These are phyloP conservation scores for Xanthoconium separans DNA, from an alignment of 1,284 basidiomycete species.

Conservation along the genomic window DNA sequence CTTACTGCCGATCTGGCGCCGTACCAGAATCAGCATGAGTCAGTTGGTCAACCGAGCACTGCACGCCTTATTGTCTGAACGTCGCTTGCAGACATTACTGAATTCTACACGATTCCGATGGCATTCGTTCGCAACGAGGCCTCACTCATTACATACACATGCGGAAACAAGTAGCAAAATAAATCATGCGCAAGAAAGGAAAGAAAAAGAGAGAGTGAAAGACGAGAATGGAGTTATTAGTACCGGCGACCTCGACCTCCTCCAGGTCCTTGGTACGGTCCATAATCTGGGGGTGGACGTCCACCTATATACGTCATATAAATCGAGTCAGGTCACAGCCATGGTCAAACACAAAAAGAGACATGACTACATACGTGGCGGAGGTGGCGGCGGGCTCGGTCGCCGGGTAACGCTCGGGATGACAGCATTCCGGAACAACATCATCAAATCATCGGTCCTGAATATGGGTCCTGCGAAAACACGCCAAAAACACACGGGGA, in stretches of 20 bases:
- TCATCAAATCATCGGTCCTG: constrained; percentile 83
- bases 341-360: not conserved
- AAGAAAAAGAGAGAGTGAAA: not conserved
- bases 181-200: constrained; percentile 24
- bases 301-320: constrained; percentile 36
- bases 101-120: not conserved
- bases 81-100: too few species aligned
- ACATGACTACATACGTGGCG: constrained; percentile 24
- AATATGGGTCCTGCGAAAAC: constrained; percentile 72
- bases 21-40: too few species aligned
- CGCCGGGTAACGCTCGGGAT: constrained; percentile 58
- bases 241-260: constrained; percentile 37
- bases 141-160: constrained; percentile 2
- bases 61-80: too few species aligned
- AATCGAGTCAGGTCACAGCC: constrained; percentile 16
- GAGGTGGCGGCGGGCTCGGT: constrained; percentile 49
- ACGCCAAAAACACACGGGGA: constrained; percentile 1
- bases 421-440: constrained; percentile 71
- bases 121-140: not conserved
- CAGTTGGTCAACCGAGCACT: too few species aligned
- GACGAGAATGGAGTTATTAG: constrained; percentile 14
- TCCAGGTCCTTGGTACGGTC: constrained; percentile 65
- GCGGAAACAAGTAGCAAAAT: constrained; percentile 11
- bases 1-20: too few species aligned
- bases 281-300: constrained; percentile 67